phyloP scores from a whole-genome alignment of 768 basidiomycete species.

The Baorangia bicolor region DNA sequence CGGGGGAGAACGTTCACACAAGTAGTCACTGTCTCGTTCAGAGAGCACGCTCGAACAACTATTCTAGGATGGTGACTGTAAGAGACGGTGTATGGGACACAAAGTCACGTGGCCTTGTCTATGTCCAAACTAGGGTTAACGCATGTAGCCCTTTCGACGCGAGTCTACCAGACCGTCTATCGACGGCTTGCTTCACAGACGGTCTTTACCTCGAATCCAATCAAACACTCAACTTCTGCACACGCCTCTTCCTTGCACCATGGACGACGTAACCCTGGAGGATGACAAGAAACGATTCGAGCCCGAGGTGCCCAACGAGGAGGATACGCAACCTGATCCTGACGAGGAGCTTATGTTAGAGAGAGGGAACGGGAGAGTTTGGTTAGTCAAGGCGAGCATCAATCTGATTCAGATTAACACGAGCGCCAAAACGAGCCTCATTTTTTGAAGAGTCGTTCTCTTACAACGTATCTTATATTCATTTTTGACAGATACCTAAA shows the following conservation, averaged over 20 bases:
- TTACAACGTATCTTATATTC: slow-evolving; percentile 6
- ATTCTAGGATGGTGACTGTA: no score
- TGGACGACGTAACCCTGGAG: slow-evolving; percentile 39
- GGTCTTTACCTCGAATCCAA: no score
- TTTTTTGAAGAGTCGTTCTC: neutral
- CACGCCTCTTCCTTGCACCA: slow-evolving; percentile 10
- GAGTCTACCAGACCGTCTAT: no score
- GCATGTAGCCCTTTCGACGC: no score
- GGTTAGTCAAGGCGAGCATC: slow-evolving; percentile 79
- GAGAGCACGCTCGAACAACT: neutral
- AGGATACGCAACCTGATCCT: slow-evolving; percentile 70
- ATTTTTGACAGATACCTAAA: slow-evolving; percentile 68
- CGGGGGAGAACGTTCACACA: neutral
- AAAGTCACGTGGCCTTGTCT: no score
- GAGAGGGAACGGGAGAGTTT: slow-evolving; percentile 71
- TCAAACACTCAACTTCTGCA: no score
- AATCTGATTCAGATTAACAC: neutral
- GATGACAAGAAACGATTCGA: slow-evolving; percentile 79
- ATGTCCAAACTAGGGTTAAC: no score
- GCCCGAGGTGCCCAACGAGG: slow-evolving; percentile 48
- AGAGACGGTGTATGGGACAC: no score
- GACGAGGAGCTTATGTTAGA: slow-evolving; percentile 82
- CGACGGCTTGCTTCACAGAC: no score
- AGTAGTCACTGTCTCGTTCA: neutral
- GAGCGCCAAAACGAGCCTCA: neutral